Evolutionary conservation across 306 rosid species (phyloP), one percentile per base, ranked within the genome.

Genomic region (Luffa acutangula): DNA sequence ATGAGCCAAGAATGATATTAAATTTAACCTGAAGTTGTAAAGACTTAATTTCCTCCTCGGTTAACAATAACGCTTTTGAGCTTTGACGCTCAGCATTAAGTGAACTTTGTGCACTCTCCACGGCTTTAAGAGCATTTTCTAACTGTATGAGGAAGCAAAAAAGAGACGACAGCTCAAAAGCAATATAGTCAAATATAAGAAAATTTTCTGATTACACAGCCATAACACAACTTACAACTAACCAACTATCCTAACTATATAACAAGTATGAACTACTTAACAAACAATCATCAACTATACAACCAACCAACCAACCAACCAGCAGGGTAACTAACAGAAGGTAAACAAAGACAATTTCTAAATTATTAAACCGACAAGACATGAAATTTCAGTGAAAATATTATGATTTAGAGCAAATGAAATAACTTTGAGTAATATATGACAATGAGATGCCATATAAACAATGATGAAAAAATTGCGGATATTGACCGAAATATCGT

Each of bases 11-110:
- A 52, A 45, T 64, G 31, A 18, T 36, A 78, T 42, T 45, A 48
- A 52, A 45, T 78, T 54, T 80, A 85, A 94, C 99, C 97, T 95
- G 97, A 76, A 93, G 93, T 80, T 91, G 97, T 85, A 95, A 83
- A 21, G 99, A 88, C 84, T 93, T 93, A 82, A 95, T 89, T 82
- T 95, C 97, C 56, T 93, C 99, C 84, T 93, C 97, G 1, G 97
- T 78, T 80, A 90, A 93, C 89, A 95, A 80, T 69, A 86, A 75
- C 21, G 96, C 85, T 86, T 85, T 92, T 75, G 96, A 87, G 82
- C 84, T 95, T 79, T 89, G 85, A 85, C 92, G 93, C 84, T 91
- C 96, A 70, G 96, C 84, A 81, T 87, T 88, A 42, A 95, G 90
- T 52, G 94, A 87, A 66, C 92, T 85, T 81, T 91, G 91, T 2